Evolutionary conservation across 83 land plant genomes (phyloP).

Genomic region (Thuja plicata): DNA sequence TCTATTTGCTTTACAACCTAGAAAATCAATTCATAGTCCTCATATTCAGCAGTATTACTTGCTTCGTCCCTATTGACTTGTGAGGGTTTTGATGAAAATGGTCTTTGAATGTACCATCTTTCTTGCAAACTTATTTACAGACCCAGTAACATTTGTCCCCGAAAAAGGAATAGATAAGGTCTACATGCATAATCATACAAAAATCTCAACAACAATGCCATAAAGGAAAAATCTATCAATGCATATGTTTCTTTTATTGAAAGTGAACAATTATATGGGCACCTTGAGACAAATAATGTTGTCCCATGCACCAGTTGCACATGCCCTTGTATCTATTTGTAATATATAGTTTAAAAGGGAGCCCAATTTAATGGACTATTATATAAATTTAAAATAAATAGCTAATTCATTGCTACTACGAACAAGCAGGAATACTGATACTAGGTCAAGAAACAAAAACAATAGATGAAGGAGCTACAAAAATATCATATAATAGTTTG

Average conservation of each 20-base stretch:
- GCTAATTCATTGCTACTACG: background rate
- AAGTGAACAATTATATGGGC: background rate
- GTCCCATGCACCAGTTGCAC: background rate
- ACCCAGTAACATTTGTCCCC: too few species aligned
- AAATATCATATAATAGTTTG: too few species aligned
- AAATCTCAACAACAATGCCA: background rate
- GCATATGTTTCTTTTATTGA: background rate
- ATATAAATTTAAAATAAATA: background rate
- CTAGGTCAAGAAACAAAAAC: conserved; percentile 20
- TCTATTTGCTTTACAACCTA: conserved; percentile 7
- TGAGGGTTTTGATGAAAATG: conserved; percentile 15
- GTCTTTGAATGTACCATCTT: background rate
- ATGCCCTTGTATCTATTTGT: background rate
- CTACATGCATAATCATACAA: background rate
- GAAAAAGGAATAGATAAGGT: too few species aligned
- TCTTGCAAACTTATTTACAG: background rate
- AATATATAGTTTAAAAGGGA: background rate
- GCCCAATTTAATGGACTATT: background rate
- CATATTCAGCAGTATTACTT: background rate
- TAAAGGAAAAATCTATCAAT: background rate
- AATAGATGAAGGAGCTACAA: conserved; percentile 27
- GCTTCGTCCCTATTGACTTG: background rate
- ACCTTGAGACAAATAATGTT: background rate
- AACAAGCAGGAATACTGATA: conserved; percentile 9
- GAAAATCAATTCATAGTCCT: background rate